Evolutionary conservation across 306 rosid genomes (phyloP), one percentile per base, ranked within the genome.

Genomic region (Rosa rugosa): DNA sequence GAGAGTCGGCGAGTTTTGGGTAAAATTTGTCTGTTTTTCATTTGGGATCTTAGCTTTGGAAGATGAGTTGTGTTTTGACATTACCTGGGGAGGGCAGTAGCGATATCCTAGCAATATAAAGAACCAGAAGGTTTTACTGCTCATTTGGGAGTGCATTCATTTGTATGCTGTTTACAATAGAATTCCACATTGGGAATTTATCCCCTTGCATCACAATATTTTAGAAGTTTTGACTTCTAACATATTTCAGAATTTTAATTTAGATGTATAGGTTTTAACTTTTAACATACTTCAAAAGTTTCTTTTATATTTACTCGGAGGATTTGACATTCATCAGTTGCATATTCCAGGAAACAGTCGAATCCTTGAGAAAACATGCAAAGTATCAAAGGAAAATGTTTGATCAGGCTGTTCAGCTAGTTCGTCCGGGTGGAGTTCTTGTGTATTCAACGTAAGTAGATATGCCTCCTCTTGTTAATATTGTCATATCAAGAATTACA

Each of bases 331-430:
- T 41, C 59, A 38, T 34, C 12, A 0, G 42, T 81, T 81, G 45
- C 75, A 66, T 78, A 54, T 89, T 77, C 47, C 80, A 95, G 99
- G 98, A 91, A 82, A 90, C 96, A 70, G 72, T 95, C 77, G 90
- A 89, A 70, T 89, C 94, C 59, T 86, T 95, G 77, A 91, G 93
- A 83, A 77, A 62, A 65, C 98, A 95, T 72, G 94, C 85, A 5
- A 95, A 81, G 76, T 92, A 95, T 80, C 99, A 95, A 83, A 95
- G 91, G 76, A 89, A 72, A 87, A 89, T 92, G 98, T 86, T 95
- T 76, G 97, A 95, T 80, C 99, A 95, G 83, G 99, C 98, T 77
- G 96, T 90, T 82, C 97, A 91, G 79, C 80, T 95, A 80, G 97
- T 85, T 79, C 88, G 93, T 22, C 89, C 96, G 0, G 98, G 98